Percentiles rank a stretch among this genome's conserved stretches.
Evolutionary conservation across 192 early-diverging fungal species (phyloP).

Genomic region (Mortierella claussenii): DNA sequence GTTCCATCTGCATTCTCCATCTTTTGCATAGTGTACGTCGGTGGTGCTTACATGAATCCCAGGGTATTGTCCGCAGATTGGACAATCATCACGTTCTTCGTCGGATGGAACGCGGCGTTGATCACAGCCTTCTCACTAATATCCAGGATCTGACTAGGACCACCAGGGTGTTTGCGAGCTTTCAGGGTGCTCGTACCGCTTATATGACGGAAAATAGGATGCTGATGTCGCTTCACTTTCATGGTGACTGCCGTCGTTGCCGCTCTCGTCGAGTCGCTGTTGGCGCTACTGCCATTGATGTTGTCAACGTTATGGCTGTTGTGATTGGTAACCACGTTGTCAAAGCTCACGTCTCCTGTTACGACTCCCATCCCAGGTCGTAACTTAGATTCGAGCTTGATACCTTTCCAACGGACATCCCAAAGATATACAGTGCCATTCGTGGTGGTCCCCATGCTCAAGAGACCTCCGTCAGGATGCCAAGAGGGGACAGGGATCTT

Average conservation of each 20-base stretch:
- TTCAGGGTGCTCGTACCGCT: not conserved
- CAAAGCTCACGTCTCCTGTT: constrained; percentile 7
- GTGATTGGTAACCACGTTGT: not conserved
- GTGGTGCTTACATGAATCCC: constrained; percentile 27
- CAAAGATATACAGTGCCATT: constrained; percentile 22
- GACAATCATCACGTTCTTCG: constrained; percentile 17
- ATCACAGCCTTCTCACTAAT: constrained; percentile 11
- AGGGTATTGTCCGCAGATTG: constrained; percentile 7
- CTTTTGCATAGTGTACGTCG: not conserved
- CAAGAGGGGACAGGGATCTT: constrained; percentile 22
- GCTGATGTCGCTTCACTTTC: not conserved
- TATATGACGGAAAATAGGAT: constrained; percentile 3
- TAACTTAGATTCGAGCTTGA: not conserved
- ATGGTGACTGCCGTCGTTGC: not conserved
- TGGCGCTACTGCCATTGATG: not conserved
- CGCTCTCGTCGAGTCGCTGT: not conserved
- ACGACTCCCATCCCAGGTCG: constrained; percentile 23
- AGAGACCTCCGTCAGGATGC: constrained; percentile 40
- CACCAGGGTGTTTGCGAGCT: not conserved
- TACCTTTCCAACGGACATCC: constrained; percentile 41
- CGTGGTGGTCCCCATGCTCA: constrained; percentile 7
- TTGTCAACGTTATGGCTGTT: not conserved
- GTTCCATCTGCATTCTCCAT: too few species aligned
- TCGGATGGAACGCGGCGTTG: constrained; percentile 33
- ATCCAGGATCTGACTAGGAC: constrained; percentile 24